A percentile compares a stretch with the other conserved stretches of the same genome.
These are phyloP conservation scores for Coemansia sp. DNA, from an alignment of 192 early-diverging fungal genomes.

Conservation along the genomic window DNA sequence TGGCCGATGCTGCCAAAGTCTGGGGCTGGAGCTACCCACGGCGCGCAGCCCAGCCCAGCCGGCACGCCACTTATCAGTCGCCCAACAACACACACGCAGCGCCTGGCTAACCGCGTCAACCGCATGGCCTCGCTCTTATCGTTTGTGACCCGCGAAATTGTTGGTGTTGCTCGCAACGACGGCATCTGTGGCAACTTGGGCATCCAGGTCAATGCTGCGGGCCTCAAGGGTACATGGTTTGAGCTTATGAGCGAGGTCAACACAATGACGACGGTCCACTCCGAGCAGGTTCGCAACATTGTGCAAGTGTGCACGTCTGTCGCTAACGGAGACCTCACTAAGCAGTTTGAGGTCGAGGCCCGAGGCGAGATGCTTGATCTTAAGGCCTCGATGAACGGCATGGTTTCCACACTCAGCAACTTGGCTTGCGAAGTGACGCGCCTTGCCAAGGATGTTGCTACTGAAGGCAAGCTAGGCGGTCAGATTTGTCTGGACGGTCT, in stretches of 20 bases:
- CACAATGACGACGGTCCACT: conserved; percentile 60
- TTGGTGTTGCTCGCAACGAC: conserved; percentile 68
- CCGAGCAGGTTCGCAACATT: conserved; percentile 66
- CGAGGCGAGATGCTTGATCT: conserved; percentile 64
- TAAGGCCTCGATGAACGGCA: conserved; percentile 65
- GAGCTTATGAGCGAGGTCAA: conserved; percentile 66
- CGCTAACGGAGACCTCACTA: conserved; percentile 58
- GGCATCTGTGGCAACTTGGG: conserved; percentile 68
- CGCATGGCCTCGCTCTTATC: conserved; percentile 51
- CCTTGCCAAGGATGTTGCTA: conserved; percentile 56
- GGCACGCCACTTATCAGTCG: conserved; percentile 36
- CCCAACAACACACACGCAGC: conserved; percentile 39
- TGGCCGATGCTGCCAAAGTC: conserved; percentile 26
- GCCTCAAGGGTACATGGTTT: conserved; percentile 64
- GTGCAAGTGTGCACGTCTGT: conserved; percentile 63
- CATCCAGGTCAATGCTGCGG: conserved; percentile 61
- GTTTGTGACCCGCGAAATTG: conserved; percentile 57
- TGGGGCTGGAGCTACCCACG: background rate
- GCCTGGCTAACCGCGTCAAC: conserved; percentile 50
- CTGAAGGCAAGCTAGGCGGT: conserved; percentile 18
- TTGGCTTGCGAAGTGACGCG: conserved; percentile 59
- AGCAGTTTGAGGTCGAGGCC: conserved; percentile 58
- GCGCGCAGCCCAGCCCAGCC: background rate
- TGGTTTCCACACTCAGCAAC: conserved; percentile 59
- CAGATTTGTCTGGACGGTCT: conserved; percentile 37